Evolutionary conservation across 192 early-diverging fungal genomes (phyloP), one percentile per base, ranked within the genome.

Genomic region (Coemansia sp.): DNA sequence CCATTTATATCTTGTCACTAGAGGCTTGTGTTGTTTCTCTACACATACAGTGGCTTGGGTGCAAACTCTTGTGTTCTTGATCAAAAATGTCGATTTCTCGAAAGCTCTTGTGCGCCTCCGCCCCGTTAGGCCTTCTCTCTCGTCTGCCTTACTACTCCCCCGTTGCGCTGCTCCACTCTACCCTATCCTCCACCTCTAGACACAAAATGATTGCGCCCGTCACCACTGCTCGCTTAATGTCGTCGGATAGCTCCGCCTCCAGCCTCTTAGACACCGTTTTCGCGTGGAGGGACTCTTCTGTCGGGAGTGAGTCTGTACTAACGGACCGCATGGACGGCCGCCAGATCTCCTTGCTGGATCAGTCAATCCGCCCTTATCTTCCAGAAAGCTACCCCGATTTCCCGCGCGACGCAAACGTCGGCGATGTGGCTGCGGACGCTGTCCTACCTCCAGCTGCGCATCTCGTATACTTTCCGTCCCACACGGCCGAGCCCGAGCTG

Each of bases 381-480:
- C 77, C 77, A 2, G 17, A 43, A 2, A 45, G 32, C 11, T 74
- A 75, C 43, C 77, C 65, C 25, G 13, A 32, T 29, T 59, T 62
- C 20, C 61, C 69, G 34, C 69, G 72, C 20, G 60, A 74, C n/a
- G 17, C 62, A 34, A 43, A 54, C 43, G 41, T 80, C 1, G 73
- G 69, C 50, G 69, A 72, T 45, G 50, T 80, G 25, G 66, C 75
- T 0, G 17, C 67, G 4, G 83, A 75, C 4, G 69, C 87, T 0
- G 49, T 69, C 6, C 55, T 95, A 10, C 91, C 90, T 8, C 87
- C 90, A 10, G 88, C 82, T 8, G 93, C 85, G 60, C 93, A 96
- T 66, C 76, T 93, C 38, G 83, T 84, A 9, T 90, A 91, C 64
- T 96, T 96, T 61, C 90, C 92, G 5, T 87, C 90, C n/a, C 81